phyloP scores from a whole-genome alignment of 164 flowering plant species.

The Piper longum region DNA sequence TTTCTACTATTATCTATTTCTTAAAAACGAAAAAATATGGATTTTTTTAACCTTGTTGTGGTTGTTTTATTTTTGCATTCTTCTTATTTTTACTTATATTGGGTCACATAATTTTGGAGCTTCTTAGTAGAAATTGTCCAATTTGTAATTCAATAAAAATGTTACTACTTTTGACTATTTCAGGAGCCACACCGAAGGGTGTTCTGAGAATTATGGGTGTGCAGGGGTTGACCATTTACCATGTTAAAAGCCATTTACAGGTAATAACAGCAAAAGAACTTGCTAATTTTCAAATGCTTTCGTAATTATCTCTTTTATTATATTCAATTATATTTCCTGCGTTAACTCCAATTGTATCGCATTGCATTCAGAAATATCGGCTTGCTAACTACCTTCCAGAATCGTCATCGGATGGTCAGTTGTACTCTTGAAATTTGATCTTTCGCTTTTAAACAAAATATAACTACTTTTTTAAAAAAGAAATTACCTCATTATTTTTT shows the following conservation, averaged over 20 bases:
- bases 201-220: constrained; percentile 94
- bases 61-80: not conserved
- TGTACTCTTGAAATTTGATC: not conserved
- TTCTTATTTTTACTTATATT: no score
- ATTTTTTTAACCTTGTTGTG: not conserved
- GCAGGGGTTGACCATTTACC: constrained; percentile 84
- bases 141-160: no score
- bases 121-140: not conserved
- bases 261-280: constrained; percentile 16
- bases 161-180: not conserved
- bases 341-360: constrained; percentile 1
- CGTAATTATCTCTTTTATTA: not conserved
- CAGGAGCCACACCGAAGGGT: constrained; percentile 98
- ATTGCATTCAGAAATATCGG: constrained; percentile 72
- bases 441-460: not conserved
- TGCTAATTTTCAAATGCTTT: not conserved
- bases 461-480: not conserved
- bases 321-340: not conserved
- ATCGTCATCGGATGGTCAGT: constrained; percentile 78
- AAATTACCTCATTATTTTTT: not conserved
- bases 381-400: constrained; percentile 92
- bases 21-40: not conserved
- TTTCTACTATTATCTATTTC: not conserved
- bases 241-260: constrained; percentile 98
- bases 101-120: not conserved